These are phyloP conservation scores for Penicillium rolfsii DNA, from an alignment of 2,329 filamentous ascomycete genomes.

Conservation along the genomic window DNA sequence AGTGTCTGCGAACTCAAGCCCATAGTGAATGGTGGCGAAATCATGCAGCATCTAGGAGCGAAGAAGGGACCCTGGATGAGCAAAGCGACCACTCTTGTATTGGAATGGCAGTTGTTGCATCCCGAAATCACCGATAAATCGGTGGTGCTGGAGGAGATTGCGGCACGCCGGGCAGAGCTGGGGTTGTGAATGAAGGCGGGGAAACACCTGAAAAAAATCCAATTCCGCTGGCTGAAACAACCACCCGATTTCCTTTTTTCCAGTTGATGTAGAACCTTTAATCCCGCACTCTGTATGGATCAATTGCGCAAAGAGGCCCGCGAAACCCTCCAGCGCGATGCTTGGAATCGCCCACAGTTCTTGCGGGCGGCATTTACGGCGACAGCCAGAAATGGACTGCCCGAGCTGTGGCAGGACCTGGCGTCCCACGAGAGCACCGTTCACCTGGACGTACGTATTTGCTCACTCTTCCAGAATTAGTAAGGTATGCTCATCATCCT, in stretches of 20 bases:
- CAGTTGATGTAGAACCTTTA: background rate
- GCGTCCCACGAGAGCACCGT: conserved; percentile 26
- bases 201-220: conserved; percentile 5
- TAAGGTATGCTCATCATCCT: background rate
- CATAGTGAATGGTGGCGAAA: conserved; percentile 73
- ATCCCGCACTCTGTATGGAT: conserved; percentile 28
- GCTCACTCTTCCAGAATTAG: background rate
- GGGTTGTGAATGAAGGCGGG: conserved; percentile 29
- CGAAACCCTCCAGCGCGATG: conserved; percentile 25
- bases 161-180: conserved; percentile 56
- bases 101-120: conserved; percentile 87
- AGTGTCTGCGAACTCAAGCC: conserved; percentile 61
- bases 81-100: conserved; percentile 74
- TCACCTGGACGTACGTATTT: conserved; percentile 29
- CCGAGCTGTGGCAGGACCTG: conserved; percentile 38
- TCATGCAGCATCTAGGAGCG: conserved; percentile 67
- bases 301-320: conserved; percentile 34
- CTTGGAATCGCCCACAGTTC: conserved; percentile 17
- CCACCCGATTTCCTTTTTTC: conserved; percentile 1
- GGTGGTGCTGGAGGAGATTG: conserved; percentile 64
- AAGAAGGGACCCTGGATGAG: conserved; percentile 82
- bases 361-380: conserved; percentile 7
- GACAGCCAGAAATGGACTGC: conserved; percentile 21
- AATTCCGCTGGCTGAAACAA: conserved; percentile 4
- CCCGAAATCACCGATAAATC: conserved; percentile 62